Conservation (phyloP, 2,329 filamentous ascomycete genomes). For the Emericellopsis cladophorae region DNA sequence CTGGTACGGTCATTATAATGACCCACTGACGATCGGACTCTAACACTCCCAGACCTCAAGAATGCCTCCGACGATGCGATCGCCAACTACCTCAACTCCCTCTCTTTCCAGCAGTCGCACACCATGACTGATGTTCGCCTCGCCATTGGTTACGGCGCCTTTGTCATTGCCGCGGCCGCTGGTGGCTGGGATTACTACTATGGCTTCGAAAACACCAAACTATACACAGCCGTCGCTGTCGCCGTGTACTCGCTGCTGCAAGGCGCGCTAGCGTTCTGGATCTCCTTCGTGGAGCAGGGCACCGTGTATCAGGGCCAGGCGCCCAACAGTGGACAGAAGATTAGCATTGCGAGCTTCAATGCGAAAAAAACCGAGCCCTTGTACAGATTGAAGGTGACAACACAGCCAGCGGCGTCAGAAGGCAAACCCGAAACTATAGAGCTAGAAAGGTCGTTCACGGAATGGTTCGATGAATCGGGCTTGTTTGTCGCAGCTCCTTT, state of each 20-base stretch:
- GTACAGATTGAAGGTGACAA: slow-evolving; percentile 62
- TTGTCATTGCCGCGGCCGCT: slow-evolving; percentile 66
- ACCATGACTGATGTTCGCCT: slow-evolving; percentile 72
- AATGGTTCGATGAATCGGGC: slow-evolving; percentile 65
- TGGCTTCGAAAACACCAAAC: slow-evolving; percentile 78
- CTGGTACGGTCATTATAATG: slow-evolving; percentile 30
- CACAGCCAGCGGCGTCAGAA: neutral
- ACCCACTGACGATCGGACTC: neutral
- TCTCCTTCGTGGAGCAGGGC: slow-evolving; percentile 70
- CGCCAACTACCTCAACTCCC: slow-evolving; percentile 79
- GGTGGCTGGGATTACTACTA: slow-evolving; percentile 88
- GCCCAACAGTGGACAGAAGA: slow-evolving; percentile 56
- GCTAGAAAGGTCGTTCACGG: slow-evolving; percentile 52
- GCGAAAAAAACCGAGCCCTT: slow-evolving; percentile 64
- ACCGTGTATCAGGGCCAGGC: slow-evolving; percentile 64
- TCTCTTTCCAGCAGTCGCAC: slow-evolving; percentile 76
- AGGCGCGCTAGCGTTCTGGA: slow-evolving; percentile 67
- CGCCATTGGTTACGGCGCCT: slow-evolving; percentile 68
- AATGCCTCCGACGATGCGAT: slow-evolving; percentile 94
- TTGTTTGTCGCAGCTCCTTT: slow-evolving; percentile 65
- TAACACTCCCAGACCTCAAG: slow-evolving; percentile 61
- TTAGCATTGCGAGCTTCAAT: slow-evolving; percentile 58
- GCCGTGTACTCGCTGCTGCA: slow-evolving; percentile 70
- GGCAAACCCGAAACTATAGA: slow-evolving; percentile 26
- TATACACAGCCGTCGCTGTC: slow-evolving; percentile 70